Evolutionary conservation across 148 eudicot species (phyloP), one percentile per base, ranked within the genome.

Genomic region (Diospyros kaki): DNA sequence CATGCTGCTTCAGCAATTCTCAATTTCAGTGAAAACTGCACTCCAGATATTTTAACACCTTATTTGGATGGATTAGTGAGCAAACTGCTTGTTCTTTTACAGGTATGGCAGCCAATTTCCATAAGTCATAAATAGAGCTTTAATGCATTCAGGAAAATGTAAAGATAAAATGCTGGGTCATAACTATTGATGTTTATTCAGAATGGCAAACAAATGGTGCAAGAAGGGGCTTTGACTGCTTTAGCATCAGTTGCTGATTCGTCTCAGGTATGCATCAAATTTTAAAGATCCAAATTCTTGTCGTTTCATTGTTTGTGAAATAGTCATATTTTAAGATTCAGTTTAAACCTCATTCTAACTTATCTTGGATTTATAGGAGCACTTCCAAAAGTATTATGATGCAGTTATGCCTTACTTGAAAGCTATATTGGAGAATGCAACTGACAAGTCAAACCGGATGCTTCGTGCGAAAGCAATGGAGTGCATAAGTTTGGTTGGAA

Each of bases 381-480:
- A 87, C 84, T 93, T 93, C 89, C 89, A 93, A 77, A 93, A 93
- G 73, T 93, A 93, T 79, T 93, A 93, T 79, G 98, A 88, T 62
- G 89, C 96, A 41, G 98, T 93, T 79, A 91, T 93, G 96, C 98
- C 98, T 43, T 93, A 91, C 75, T 77, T 93, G 89, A 93, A 93
- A 79, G 84, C 91, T 76, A 91, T 93, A 42, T 76, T 93, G 80
- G 87, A 89, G 53, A 91, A 88, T 83, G 98, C 98, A 67, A 93
- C 90, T 42, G 98, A 93, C 73, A 93, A 93, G 78, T 81, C 92
- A 43, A 91, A 91, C 68, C 94, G 98, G 48, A 93, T 93, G 96
- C 96, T 93, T 80, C 89, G 98, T 61, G 98, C 98, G 66, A 93
- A 93, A 88, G 96, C 98, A 64, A 93, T 93, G 98, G 98, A 93